Conservation (phyloP, 306 rosid species). For the Potentilla sterilis region DNA sequence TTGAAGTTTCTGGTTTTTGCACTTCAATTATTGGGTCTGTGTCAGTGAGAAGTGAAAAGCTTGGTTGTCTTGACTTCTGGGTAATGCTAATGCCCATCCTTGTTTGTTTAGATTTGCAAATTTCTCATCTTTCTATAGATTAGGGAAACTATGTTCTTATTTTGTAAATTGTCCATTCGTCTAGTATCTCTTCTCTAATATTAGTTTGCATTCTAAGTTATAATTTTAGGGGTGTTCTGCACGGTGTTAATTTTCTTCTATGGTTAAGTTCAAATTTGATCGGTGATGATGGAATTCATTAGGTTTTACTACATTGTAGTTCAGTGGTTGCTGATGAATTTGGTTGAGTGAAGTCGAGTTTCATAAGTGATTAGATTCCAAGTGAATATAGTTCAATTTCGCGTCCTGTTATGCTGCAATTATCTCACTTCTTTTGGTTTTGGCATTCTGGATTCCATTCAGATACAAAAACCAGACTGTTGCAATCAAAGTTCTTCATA, state of each 20-base stretch:
- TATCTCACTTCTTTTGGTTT: slow-evolving; percentile 17
- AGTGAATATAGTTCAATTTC: not conserved
- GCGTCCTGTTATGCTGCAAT: slow-evolving; percentile 19
- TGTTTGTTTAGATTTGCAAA: slow-evolving; percentile 12
- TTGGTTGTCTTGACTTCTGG: slow-evolving; percentile 30
- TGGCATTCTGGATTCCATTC: slow-evolving; percentile 30
- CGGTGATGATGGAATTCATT: not conserved
- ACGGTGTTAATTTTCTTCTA: slow-evolving; percentile 16
- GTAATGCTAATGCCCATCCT: slow-evolving; percentile 20
- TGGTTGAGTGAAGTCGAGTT: slow-evolving; percentile 14
- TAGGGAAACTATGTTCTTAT: not conserved
- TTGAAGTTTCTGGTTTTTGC: slow-evolving; percentile 6
- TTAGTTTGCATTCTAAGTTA: not conserved
- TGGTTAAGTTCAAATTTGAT: not conserved
- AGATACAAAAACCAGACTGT: slow-evolving; percentile 85
- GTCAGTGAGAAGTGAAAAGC: slow-evolving; percentile 5
- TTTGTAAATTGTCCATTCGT: not conserved
- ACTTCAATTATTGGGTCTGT: slow-evolving; percentile 17
- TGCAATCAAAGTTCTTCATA: slow-evolving; percentile 78
- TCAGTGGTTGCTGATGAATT: slow-evolving; percentile 18
- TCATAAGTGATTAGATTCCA: slow-evolving; percentile 10
- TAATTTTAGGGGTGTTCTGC: slow-evolving; percentile 10
- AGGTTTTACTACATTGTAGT: not conserved
- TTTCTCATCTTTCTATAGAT: slow-evolving; percentile 7
- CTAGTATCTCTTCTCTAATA: not conserved